Conservation (phyloP, 345 rosid genomes). For the Pistacia vera region DNA sequence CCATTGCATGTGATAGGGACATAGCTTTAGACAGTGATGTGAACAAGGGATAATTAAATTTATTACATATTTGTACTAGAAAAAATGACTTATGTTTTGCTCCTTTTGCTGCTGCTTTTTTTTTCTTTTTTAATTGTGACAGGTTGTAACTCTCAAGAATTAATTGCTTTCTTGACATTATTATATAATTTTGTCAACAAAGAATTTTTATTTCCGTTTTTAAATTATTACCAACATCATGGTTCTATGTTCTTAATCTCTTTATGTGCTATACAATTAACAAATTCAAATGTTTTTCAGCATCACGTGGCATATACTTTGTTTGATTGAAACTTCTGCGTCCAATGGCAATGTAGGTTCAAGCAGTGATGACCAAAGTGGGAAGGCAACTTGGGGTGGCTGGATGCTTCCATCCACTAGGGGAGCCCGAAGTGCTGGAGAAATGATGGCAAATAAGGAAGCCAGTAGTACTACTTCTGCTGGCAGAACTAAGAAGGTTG, state of each 20-base stretch:
- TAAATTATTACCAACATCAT: too few relatives aligned
- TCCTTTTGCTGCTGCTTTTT: too few relatives aligned
- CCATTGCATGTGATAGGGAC: background rate
- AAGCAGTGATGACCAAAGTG: conserved; percentile 23
- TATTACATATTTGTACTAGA: too few relatives aligned
- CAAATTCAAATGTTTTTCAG: background rate
- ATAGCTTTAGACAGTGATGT: too few relatives aligned
- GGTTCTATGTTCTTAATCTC: background rate
- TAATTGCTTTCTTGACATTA: too few relatives aligned
- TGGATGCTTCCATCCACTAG: conserved; percentile 46
- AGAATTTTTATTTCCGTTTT: too few relatives aligned
- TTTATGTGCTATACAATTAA: background rate
- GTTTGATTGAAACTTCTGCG: background rate
- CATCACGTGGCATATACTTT: background rate
- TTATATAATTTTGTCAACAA: too few relatives aligned
- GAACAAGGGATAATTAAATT: too few relatives aligned
- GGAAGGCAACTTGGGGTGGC: conserved; percentile 22
- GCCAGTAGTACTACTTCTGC: conserved; percentile 20
- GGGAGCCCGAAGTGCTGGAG: conserved; percentile 14
- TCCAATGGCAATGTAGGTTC: conserved; percentile 30
- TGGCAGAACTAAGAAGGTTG: conserved; percentile 51
- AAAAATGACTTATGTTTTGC: background rate
- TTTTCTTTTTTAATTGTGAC: too few relatives aligned
- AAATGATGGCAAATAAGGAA: conserved; percentile 4
- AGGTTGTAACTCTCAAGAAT: too few relatives aligned